phyloP scores from a whole-genome alignment of 2,329 filamentous ascomycete genomes.

The Phialophora expanda region DNA sequence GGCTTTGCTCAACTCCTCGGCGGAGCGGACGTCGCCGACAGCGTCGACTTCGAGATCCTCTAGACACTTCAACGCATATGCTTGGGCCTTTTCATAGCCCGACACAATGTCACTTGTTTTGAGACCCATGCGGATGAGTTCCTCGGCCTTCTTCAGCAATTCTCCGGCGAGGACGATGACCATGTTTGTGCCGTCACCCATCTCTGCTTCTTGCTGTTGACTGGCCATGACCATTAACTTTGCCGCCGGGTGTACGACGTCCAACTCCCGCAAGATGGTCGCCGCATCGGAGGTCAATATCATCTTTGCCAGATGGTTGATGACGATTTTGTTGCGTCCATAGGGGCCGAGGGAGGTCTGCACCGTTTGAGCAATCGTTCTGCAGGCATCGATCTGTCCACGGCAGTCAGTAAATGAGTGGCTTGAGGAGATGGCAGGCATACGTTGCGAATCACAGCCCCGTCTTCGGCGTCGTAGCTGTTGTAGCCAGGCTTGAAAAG shows the following conservation, averaged over 20 bases:
- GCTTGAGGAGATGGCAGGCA: not conserved
- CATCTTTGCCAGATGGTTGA: conserved; percentile 99
- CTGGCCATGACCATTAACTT: conserved; percentile 98
- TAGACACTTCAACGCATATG: conserved; percentile 80
- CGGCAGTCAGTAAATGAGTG: conserved; percentile 15
- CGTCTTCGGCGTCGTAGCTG: conserved; percentile 99
- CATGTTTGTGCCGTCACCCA: conserved; percentile 97
- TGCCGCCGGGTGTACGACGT: conserved; percentile 96
- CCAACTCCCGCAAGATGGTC: conserved; percentile 94
- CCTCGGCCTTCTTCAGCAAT: conserved; percentile 94
- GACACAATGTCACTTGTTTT: conserved; percentile 98
- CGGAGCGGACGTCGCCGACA: conserved; percentile 79
- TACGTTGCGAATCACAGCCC: conserved; percentile 87
- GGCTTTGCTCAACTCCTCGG: conserved; percentile 88
- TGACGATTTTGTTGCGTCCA: conserved; percentile 99
- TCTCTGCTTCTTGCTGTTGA: conserved; percentile 98
- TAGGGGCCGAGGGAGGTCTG: conserved; percentile 97
- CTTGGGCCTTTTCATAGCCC: conserved; percentile 93
- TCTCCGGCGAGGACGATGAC: conserved; percentile 96
- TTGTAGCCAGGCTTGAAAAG: conserved; percentile 97
- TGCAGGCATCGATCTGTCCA: conserved; percentile 82
- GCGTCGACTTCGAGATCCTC: conserved; percentile 91
- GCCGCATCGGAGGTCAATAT: conserved; percentile 97
- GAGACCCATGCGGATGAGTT: conserved; percentile 92
- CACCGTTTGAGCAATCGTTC: conserved; percentile 92